Evolutionary conservation across 2,329 filamentous ascomycete genomes (phyloP).

Genomic region (Zasmidium angulare): DNA sequence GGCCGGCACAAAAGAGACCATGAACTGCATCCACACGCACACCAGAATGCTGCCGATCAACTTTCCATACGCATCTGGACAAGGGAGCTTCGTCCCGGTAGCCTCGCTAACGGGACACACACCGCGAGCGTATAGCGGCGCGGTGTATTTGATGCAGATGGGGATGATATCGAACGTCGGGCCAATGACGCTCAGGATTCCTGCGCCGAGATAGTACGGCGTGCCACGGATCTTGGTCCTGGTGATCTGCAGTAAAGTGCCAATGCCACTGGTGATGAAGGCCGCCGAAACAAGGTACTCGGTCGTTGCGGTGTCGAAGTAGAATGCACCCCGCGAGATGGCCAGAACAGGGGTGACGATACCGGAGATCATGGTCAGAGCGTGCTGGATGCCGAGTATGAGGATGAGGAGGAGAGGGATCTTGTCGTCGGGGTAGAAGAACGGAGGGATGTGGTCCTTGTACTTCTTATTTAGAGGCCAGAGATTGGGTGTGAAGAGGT

Average conservation of each 20-base stretch:
- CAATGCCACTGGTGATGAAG: conserved; percentile 24
- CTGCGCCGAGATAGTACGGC: conserved; percentile 18
- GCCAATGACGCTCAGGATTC: conserved; percentile 17
- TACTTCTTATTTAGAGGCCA: conserved; percentile 20
- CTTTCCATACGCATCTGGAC: conserved; percentile 18
- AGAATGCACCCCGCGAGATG: conserved; percentile 17
- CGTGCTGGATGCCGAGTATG: conserved; percentile 22
- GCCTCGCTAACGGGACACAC: conserved; percentile 11
- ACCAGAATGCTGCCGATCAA: conserved; percentile 19
- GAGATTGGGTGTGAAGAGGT: conserved; percentile 25
- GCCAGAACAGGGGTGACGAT: conserved; percentile 22
- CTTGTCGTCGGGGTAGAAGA: conserved; percentile 23
- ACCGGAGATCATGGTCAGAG: conserved; percentile 22
- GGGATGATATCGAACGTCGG: conserved; percentile 25
- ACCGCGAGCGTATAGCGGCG: conserved; percentile 13
- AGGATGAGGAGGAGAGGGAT: conserved; percentile 24
- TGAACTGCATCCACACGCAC: conserved; percentile 22
- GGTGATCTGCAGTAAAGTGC: conserved; percentile 20
- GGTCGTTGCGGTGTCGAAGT: conserved; percentile 16
- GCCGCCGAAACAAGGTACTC: conserved; percentile 20
- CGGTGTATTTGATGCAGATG: conserved; percentile 19
- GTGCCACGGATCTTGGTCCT: conserved; percentile 15
- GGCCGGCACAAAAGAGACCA: conserved; percentile 17
- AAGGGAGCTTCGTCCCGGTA: conserved; percentile 17
- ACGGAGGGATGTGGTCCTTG: conserved; percentile 18